phyloP scores from a whole-genome alignment of 305 asterid genomes.

The Fraxinus platypoda region DNA sequence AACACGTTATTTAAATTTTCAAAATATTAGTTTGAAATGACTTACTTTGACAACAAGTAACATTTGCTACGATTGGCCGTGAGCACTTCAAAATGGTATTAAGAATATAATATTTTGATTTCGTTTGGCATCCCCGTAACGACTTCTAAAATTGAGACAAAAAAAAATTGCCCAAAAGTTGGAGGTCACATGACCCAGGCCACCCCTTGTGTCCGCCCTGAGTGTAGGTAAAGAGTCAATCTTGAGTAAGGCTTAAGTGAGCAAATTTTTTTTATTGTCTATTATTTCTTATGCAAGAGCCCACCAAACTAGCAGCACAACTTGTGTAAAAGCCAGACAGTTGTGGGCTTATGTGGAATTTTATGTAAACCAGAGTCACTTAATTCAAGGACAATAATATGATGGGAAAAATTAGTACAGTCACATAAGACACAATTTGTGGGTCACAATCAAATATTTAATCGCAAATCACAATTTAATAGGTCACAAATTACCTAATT shows the following conservation, averaged over 20 bases:
- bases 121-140: too few species aligned
- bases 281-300: background rate
- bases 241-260: background rate
- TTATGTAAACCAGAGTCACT: background rate
- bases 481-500: too few species aligned
- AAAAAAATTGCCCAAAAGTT: too few species aligned
- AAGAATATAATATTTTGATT: too few species aligned
- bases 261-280: background rate
- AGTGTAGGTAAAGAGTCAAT: background rate
- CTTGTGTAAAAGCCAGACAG: background rate
- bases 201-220: too few species aligned
- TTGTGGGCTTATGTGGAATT: background rate
- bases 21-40: too few species aligned
- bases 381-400: background rate
- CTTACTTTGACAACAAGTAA: too few species aligned
- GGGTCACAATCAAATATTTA: background rate
- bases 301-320: background rate
- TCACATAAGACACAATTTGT: background rate
- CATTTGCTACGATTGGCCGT: too few species aligned
- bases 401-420: background rate
- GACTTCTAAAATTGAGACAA: too few species aligned
- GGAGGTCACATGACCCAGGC: too few species aligned
- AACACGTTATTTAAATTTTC: too few species aligned
- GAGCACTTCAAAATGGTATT: too few species aligned
- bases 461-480: background rate